Conservation (phyloP, 805 yeast species). For the Candida vartiovaarae region DNA sequence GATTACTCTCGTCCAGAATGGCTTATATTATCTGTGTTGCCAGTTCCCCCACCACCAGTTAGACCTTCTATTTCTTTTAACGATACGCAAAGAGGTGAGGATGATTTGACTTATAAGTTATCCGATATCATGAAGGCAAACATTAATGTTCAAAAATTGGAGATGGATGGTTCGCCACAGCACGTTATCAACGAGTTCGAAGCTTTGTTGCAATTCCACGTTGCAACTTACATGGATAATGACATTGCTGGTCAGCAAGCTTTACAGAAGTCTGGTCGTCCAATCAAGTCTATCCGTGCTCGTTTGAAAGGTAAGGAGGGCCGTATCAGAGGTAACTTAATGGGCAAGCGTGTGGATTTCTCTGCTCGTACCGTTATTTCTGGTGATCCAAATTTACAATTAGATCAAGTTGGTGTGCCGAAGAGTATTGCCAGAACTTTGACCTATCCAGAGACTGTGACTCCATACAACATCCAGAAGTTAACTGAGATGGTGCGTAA, state of each 20-base stretch:
- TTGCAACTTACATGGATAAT: conserved; percentile 98
- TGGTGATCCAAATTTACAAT: conserved; percentile 96
- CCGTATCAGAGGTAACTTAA: conserved; percentile 93
- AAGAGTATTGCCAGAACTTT: conserved; percentile 91
- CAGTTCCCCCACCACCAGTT: conserved; percentile 99
- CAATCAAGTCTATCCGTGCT: conserved; percentile 97
- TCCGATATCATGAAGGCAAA: conserved; percentile 97
- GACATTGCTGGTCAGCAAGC: conserved; percentile 99
- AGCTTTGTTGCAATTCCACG: conserved; percentile 91
- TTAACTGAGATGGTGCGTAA: conserved; percentile 90
- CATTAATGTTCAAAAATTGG: conserved; percentile 93
- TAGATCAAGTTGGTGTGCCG: conserved; percentile 99
- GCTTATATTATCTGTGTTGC: conserved; percentile 95
- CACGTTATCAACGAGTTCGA: conserved; percentile 97
- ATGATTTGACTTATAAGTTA: conserved; percentile 94
- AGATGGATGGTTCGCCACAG: conserved; percentile 98
- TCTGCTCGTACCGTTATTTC: conserved; percentile 99
- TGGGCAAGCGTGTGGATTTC: conserved; percentile 99
- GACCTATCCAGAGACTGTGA: conserved; percentile 94
- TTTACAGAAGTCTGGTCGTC: conserved; percentile 96
- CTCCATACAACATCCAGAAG: conserved; percentile 93
- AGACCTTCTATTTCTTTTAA: conserved; percentile 98
- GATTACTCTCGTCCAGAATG: conserved; percentile 99
- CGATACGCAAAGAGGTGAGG: conserved; percentile 98
- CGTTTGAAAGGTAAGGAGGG: conserved; percentile 99